A percentile compares a stretch with the other conserved stretches of the same genome.
phyloP scores from a whole-genome alignment of 75 land plant species.

The Cryptomeria japonica region DNA sequence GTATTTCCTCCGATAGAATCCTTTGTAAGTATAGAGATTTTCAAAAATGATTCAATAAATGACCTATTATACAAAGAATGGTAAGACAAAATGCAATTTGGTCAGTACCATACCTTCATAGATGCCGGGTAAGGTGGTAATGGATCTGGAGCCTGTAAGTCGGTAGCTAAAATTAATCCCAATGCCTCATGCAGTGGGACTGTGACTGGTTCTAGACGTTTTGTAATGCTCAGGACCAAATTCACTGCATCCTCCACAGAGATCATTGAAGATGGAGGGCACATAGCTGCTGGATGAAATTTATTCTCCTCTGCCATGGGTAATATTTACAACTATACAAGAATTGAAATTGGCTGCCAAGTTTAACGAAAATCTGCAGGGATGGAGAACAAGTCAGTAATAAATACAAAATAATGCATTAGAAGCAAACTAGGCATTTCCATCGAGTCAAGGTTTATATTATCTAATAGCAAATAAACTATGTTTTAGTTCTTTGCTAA shows the following conservation, averaged over 20 bases:
- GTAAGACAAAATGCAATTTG: not conserved
- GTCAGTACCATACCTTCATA: conserved; percentile 56
- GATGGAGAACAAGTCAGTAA: not conserved
- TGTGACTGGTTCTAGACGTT: conserved; percentile 54
- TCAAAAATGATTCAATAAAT: not conserved
- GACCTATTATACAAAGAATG: not conserved
- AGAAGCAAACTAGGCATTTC: not conserved
- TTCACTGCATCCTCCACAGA: conserved; percentile 68
- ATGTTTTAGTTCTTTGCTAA: not conserved
- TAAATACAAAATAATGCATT: not conserved
- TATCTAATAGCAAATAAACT: not conserved
- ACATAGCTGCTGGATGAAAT: conserved; percentile 4
- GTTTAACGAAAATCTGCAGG: conserved; percentile 1
- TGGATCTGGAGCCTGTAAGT: conserved; percentile 83
- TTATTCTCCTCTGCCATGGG: not conserved
- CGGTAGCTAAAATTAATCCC: conserved; percentile 74
- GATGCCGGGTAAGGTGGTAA: conserved; percentile 95
- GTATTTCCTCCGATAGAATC: not conserved
- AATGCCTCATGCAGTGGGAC: conserved; percentile 72
- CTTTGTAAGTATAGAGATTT: not conserved
- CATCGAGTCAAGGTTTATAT: not conserved
- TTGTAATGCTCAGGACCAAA: conserved; percentile 46
- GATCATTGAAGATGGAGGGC: conserved; percentile 29
- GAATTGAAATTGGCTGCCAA: not conserved
- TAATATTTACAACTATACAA: not conserved